Evolutionary conservation across 345 rosid genomes (phyloP), one percentile per base, ranked within the genome.

Genomic region (Gossypium rotundifolium): DNA sequence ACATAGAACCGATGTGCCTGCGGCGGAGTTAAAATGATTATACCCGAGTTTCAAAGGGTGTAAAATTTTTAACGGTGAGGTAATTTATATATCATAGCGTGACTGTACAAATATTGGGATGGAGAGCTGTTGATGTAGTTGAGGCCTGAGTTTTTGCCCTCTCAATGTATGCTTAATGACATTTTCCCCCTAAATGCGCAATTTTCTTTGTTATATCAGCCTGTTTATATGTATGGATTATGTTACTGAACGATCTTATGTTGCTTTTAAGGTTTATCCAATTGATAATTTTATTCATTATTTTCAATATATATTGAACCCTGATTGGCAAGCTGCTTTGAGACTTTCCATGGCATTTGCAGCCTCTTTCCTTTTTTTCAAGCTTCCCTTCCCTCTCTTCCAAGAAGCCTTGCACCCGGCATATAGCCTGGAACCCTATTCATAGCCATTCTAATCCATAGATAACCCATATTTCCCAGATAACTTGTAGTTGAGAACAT

Each of bases 401-500:
- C 51, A 91, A 55, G 77, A 84, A 90, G 60, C 91, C 96, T 46
- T 91, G 86, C 60, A 87, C 94, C 49, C 75, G 91, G 80, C 88
- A 93, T 61, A 84, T 82, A 17, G 84, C 91, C 98, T 93, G 86
- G 67, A 58, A 45, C 17, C 69, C 71, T 48, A 77, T 49, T 14
- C 22, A 40, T 18, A 27, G 3, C 4, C 33, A 45, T 49, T 25
- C 48, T 51, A 61, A 38, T 74, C 75, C 44, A 49, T 20, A n/a
- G 65, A 48, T 51, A 73, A 29, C 74, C 79, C 84, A 71, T 71
- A 11, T 33, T 33, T 33, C 40, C 4, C 40, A 33, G 40, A 4
- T 33, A 33, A 33, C 40, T 33, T 33, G 7, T 33, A 0, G 40
- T 33, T 33, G 7, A 4, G 7, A 33, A 33, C 40, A 33, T 33